These are phyloP conservation scores for Fusarium sp. DNA, from an alignment of 2,329 filamentous ascomycete genomes.

Conservation along the genomic window DNA sequence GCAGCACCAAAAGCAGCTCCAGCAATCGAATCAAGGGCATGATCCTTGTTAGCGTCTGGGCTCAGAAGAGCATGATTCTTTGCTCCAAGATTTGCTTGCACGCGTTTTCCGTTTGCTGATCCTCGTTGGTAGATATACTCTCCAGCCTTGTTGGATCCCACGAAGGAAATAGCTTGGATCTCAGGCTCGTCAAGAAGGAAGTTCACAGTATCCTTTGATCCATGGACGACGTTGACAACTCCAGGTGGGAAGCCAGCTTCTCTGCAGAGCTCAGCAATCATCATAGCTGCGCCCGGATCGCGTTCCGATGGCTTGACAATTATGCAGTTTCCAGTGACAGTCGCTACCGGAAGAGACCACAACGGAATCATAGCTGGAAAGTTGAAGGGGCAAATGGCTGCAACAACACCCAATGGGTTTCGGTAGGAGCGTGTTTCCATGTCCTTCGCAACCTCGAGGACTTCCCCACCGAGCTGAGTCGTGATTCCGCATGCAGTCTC, in stretches of 20 bases:
- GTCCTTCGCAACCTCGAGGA: constrained; percentile 82
- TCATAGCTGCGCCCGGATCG: constrained; percentile 82
- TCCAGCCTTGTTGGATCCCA: constrained; percentile 82
- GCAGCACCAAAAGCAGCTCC: constrained; percentile 85
- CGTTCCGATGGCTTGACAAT: constrained; percentile 84
- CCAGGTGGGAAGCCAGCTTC: constrained; percentile 81
- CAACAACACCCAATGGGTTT: constrained; percentile 79
- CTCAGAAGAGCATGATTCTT: constrained; percentile 86
- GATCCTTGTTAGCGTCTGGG: constrained; percentile 84
- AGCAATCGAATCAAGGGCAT: constrained; percentile 79
- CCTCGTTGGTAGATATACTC: constrained; percentile 81
- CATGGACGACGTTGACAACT: constrained; percentile 81
- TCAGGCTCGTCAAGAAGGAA: constrained; percentile 81
- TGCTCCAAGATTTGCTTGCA: constrained; percentile 83
- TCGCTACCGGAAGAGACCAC: constrained; percentile 83
- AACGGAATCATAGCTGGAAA: constrained; percentile 88
- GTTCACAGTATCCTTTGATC: constrained; percentile 78
- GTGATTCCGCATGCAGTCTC: constrained; percentile 80
- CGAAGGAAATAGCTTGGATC: constrained; percentile 84
- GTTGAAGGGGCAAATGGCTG: constrained; percentile 83
- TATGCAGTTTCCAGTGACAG: constrained; percentile 80
- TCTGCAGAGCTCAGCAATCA: constrained; percentile 77
- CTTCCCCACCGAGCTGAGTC: constrained; percentile 77
- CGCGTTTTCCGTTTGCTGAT: constrained; percentile 81
- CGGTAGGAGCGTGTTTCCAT: constrained; percentile 84